phyloP scores from a whole-genome alignment of 164 flowering plant species.

The Malania oleifera region DNA sequence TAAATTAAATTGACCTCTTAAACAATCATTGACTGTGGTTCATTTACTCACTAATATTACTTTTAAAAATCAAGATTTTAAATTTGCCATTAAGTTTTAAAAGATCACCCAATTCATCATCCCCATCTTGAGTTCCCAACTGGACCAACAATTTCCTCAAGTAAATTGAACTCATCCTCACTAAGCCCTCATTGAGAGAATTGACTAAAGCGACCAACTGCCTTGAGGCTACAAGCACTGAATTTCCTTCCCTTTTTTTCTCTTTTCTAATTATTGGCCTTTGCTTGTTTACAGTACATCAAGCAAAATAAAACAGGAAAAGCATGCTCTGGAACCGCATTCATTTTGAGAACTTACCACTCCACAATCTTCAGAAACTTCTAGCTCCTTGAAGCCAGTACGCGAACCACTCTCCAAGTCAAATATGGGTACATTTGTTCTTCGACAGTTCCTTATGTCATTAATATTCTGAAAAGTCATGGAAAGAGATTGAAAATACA shows the following conservation, averaged over 20 bases:
- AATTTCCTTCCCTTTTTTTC: not conserved
- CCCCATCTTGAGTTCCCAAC: no score
- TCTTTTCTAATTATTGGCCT: not conserved
- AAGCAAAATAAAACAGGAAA: not conserved
- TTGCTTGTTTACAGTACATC: not conserved
- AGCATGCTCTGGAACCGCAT: constrained; percentile 4
- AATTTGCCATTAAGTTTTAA: no score
- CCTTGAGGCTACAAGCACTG: not conserved
- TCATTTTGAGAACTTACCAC: constrained; percentile 46
- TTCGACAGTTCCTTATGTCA: constrained; percentile 63
- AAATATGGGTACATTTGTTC: constrained; percentile 84
- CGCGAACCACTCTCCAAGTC: constrained; percentile 87
- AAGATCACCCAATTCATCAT: no score
- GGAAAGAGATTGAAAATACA: no score
- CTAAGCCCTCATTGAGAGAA: no score
- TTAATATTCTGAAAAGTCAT: constrained; percentile 67
- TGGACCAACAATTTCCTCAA: no score
- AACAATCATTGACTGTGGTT: no score
- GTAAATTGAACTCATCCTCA: no score
- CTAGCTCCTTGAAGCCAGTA: constrained; percentile 82
- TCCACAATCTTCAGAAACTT: constrained; percentile 97
- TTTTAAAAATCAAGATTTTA: no score
- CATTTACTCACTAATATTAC: no score
- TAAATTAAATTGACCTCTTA: no score
- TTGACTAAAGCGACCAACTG: no score